phyloP scores from a whole-genome alignment of 768 basidiomycete species.

The Pleurotus tuber-regium region DNA sequence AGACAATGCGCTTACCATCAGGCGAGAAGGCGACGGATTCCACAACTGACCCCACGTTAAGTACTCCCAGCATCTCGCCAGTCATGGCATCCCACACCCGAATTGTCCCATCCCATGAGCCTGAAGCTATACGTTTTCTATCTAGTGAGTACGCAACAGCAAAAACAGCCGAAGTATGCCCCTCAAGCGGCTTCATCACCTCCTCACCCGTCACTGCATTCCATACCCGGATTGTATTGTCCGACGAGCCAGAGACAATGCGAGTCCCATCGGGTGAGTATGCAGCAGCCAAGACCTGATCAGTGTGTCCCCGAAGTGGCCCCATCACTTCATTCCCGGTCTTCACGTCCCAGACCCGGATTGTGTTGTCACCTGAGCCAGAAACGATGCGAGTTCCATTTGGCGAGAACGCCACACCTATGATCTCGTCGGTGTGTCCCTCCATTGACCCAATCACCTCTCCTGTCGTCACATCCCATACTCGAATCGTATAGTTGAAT shows the following conservation, averaged over 20 bases:
- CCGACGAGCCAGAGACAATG: conserved; percentile 48
- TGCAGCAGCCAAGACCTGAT: conserved; percentile 26
- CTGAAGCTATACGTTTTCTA: conserved; percentile 5
- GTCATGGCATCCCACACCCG: conserved; percentile 12
- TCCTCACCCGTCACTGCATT: neutral
- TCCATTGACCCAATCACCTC: neutral
- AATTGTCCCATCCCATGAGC: conserved; percentile 4
- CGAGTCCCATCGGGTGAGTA: conserved; percentile 51
- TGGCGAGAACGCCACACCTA: conserved; percentile 16
- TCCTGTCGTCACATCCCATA: conserved; percentile 6
- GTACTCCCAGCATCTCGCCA: conserved; percentile 1
- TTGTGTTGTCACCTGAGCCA: conserved; percentile 15
- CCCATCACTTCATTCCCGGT: conserved; percentile 3
- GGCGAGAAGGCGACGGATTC: conserved; percentile 24
- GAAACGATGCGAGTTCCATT: conserved; percentile 17
- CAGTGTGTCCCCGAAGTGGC: conserved; percentile 14
- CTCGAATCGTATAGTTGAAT: neutral
- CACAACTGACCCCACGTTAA: conserved; percentile 7
- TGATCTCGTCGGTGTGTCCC: conserved; percentile 14
- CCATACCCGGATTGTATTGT: conserved; percentile 43
- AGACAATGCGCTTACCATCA: conserved; percentile 20
- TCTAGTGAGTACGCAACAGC: conserved; percentile 12
- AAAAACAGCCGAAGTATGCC: neutral
- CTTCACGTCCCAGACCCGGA: conserved; percentile 18
- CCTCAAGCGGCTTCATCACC: neutral